Evolutionary conservation across 768 basidiomycete genomes (phyloP), one percentile per base, ranked within the genome.

Genomic region (Gautieria morchelliformis): DNA sequence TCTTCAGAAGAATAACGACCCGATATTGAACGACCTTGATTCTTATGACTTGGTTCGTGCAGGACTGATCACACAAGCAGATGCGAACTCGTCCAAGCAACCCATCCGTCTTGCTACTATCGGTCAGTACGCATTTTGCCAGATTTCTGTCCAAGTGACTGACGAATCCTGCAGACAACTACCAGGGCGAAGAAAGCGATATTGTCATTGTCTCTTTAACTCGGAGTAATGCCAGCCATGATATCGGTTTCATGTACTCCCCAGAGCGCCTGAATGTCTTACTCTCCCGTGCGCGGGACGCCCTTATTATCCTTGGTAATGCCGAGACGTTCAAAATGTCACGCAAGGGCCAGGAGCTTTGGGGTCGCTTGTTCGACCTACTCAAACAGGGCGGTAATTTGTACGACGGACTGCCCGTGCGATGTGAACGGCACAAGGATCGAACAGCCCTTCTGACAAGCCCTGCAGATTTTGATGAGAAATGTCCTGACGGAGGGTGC

Each of bases 111-210:
- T n/a, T n/a, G n/a, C n/a, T n/a, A n/a, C n/a, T n/a, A n/a, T n/a
- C n/a, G n/a, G n/a, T n/a, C n/a, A n/a, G n/a, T n/a, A n/a, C n/a
- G n/a, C n/a, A n/a, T n/a, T n/a, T n/a, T n/a, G n/a, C n/a, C n/a
- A n/a, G n/a, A n/a, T n/a, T n/a, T n/a, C n/a, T n/a, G n/a, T n/a
- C n/a, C n/a, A n/a, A n/a, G n/a, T n/a, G n/a, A n/a, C n/a, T n/a
- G n/a, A n/a, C n/a, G n/a, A n/a, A n/a, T 55, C 6, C 1, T 4
- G 45, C 30, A 55, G 86, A 87, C 62, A 88, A 87, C 62, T 88
- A 86, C 59, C 86, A 87, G 64, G 85, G 85, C 3, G 86, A 87
- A 64, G 85, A 87, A 66, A 81, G 81, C 35, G 78, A 87, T 50
- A 81, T 88, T 49, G 81, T 88, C 24, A 69, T 88, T 33, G 73